Percentiles rank a stretch among this genome's conserved stretches.
phyloP scores from a whole-genome alignment of 176 grass and related monocot genomes.

The Raddia distichophylla region DNA sequence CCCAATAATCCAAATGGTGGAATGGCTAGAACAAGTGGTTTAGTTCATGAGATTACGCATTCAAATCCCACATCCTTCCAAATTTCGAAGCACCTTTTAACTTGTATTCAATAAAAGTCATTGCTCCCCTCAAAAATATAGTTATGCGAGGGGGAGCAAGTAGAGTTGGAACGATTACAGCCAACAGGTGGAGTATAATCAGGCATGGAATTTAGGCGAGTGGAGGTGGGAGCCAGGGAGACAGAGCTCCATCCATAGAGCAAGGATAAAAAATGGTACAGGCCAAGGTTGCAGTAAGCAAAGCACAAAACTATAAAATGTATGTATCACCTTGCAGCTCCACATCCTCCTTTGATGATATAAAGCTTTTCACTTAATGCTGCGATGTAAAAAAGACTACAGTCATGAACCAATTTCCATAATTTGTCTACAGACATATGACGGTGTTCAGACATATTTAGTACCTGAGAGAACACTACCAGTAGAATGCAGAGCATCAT shows the following conservation, averaged over 20 bases:
- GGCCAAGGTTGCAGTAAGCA: conserved; percentile 27
- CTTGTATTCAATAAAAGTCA: no score
- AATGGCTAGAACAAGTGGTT: no score
- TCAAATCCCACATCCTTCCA: no score
- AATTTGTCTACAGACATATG: conserved; percentile 36
- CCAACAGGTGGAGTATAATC: no score
- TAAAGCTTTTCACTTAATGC: conserved; percentile 95
- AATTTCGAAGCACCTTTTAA: no score
- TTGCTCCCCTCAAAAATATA: no score
- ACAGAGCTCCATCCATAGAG: not conserved
- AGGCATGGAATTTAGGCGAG: no score
- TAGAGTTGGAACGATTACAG: no score
- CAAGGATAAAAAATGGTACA: conserved; percentile 27
- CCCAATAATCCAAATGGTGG: no score
- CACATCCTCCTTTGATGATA: conserved; percentile 96
- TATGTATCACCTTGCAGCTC: conserved; percentile 84
- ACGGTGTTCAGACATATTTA: conserved; percentile 24
- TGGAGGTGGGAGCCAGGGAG: no score
- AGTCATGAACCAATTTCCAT: conserved; percentile 5
- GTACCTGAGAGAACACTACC: conserved; percentile 84
- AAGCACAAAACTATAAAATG: conserved; percentile 36
- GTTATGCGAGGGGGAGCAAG: no score
- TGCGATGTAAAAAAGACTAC: conserved; percentile 47
- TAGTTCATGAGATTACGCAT: no score
- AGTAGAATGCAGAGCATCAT: conserved; percentile 69